phyloP scores from a whole-genome alignment of 176 grass and related monocot genomes.

The Elaeis guineensis region DNA sequence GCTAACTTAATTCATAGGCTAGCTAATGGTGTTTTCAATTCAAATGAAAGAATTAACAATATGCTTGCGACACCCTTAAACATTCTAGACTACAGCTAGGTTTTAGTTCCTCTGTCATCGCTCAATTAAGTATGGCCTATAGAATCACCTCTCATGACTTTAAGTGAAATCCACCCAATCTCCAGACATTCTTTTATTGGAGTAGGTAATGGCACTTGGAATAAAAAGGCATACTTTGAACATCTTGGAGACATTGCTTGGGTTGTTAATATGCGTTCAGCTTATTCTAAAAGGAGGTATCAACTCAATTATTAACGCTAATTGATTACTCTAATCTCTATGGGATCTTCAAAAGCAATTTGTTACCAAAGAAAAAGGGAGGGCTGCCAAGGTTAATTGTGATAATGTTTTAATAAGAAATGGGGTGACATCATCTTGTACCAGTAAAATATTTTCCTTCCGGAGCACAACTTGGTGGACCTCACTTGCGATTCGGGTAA shows the following conservation, averaged over 20 bases:
- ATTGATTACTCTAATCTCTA: conserved; percentile 27
- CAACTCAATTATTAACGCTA: conserved; percentile 74
- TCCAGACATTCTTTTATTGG: conserved; percentile 62
- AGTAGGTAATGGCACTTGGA: conserved; percentile 95
- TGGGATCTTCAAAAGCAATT: conserved; percentile 49
- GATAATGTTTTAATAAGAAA: conserved; percentile 31
- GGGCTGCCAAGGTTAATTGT: conserved; percentile 38
- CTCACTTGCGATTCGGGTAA: conserved; percentile 60
- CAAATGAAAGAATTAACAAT: conserved; percentile 6
- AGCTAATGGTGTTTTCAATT: conserved; percentile 33
- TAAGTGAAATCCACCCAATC: conserved; percentile 99
- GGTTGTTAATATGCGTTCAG: conserved; percentile 65
- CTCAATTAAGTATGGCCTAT: conserved; percentile 43
- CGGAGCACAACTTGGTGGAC: conserved; percentile 69
- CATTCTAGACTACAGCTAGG: conserved; percentile 46
- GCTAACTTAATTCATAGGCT: conserved; percentile 28
- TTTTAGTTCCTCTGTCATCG: conserved; percentile 47
- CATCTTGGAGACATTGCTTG: conserved; percentile 63
- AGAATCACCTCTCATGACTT: conserved; percentile 96
- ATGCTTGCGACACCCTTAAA: conserved; percentile 54
- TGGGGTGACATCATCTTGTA: conserved; percentile 54
- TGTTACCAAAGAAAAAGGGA: conserved; percentile 35
- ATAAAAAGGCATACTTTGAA: conserved; percentile 41
- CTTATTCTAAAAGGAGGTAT: conserved; percentile 65
- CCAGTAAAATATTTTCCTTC: conserved; percentile 70